Percentiles rank a stretch among this genome's conserved stretches.
phyloP scores from a whole-genome alignment of 345 rosid genomes.

The Syzygium jambos region DNA sequence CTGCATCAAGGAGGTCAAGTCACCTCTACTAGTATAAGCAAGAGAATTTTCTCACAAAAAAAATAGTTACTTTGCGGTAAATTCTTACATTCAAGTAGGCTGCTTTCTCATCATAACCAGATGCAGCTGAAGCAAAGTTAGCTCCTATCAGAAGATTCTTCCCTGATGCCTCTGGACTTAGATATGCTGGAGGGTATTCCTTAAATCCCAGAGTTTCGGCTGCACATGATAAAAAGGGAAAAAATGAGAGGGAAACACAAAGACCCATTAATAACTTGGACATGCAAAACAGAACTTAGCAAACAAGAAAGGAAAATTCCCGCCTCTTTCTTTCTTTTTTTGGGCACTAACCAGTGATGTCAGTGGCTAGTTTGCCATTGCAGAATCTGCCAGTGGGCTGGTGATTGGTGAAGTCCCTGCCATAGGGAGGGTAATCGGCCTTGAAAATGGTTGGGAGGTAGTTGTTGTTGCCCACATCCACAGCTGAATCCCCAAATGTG shows the following conservation, averaged over 20 bases:
- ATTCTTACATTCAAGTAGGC: slow-evolving; percentile 42
- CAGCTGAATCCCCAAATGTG: slow-evolving; percentile 81
- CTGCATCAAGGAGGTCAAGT: slow-evolving; percentile 24
- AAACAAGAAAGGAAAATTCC: neutral
- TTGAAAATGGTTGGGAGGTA: slow-evolving; percentile 66
- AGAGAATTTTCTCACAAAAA: neutral
- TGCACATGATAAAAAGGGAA: slow-evolving; percentile 12
- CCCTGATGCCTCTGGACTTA: slow-evolving; percentile 85
- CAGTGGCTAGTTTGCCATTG: slow-evolving; percentile 89
- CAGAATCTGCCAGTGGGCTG: slow-evolving; percentile 88
- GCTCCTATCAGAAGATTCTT: slow-evolving; percentile 87
- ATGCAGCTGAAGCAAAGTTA: slow-evolving; percentile 90
- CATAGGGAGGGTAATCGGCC: slow-evolving; percentile 93
- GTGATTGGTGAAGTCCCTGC: slow-evolving; percentile 64
- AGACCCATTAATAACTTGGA: neutral
- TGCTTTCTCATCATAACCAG: slow-evolving; percentile 81
- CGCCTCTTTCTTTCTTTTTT: neutral
- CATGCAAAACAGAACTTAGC: neutral
- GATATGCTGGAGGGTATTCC: slow-evolving; percentile 69
- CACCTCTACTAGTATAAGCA: neutral
- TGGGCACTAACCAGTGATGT: slow-evolving; percentile 47
- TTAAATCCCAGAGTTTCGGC: slow-evolving; percentile 85
- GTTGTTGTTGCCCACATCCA: slow-evolving; percentile 92
- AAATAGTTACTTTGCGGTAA: neutral
- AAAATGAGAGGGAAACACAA: neutral